Evolutionary conservation across 306 rosid genomes (phyloP).

Genomic region (Lathyrus oleraceus): DNA sequence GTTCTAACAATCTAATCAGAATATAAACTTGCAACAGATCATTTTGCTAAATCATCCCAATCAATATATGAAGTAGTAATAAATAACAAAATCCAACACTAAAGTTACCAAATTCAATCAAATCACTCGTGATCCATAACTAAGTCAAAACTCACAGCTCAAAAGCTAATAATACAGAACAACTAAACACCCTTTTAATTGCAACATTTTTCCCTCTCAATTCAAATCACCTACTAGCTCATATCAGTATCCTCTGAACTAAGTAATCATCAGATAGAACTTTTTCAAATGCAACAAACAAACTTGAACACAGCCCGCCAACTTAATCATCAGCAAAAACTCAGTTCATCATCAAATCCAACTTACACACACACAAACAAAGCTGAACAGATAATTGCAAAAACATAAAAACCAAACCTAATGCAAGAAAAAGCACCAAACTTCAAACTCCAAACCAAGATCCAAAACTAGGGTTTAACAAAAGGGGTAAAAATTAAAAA

Average conservation of each 20-base stretch:
- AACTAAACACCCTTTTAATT: constrained; percentile 9
- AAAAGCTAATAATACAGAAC: neutral
- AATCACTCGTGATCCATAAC: constrained; percentile 35
- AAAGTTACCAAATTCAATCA: constrained; percentile 25
- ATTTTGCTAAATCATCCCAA: constrained; percentile 12
- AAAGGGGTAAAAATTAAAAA: constrained; percentile 41
- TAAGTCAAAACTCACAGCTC: constrained; percentile 2
- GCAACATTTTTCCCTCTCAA: constrained; percentile 24
- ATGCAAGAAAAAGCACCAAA: constrained; percentile 37
- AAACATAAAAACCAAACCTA: constrained; percentile 49
- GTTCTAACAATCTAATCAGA: constrained; percentile 13
- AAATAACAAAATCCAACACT: constrained; percentile 16
- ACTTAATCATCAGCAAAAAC: constrained; percentile 39
- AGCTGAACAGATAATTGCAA: constrained; percentile 22
- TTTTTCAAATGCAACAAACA: constrained; percentile 19
- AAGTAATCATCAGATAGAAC: constrained; percentile 26
- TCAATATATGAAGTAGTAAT: constrained; percentile 24
- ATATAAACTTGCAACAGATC: constrained; percentile 22
- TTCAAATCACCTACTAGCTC: constrained; percentile 41
- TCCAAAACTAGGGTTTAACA: constrained; percentile 72
- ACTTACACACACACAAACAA: constrained; percentile 32
- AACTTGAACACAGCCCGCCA: constrained; percentile 31
- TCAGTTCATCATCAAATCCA: constrained; percentile 33
- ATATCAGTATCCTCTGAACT: constrained; percentile 36
- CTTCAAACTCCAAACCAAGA: constrained; percentile 49